Evolutionary conservation across 2,329 filamentous ascomycete species (phyloP).

Genomic region (Zasmidium angulare): DNA sequence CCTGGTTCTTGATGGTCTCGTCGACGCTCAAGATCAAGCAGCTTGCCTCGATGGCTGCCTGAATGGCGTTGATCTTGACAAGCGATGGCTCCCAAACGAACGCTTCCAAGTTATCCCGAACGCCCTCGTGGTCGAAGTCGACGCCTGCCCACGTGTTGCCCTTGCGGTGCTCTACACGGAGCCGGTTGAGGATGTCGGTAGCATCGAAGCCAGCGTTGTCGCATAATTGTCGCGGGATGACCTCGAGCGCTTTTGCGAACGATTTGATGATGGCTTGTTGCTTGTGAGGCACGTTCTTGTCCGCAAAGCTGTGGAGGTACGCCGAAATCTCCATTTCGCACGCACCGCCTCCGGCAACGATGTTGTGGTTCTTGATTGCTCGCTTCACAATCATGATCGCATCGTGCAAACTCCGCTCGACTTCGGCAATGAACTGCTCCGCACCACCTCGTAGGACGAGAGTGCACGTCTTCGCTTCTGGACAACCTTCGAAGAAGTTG

Average conservation of each 20-base stretch:
- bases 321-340: conserved; percentile 96
- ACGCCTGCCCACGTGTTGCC: conserved; percentile 93
- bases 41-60: conserved; percentile 90
- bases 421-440: conserved; percentile 98
- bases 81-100: conserved; percentile 98
- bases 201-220: conserved; percentile 99
- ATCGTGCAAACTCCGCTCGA: conserved; percentile 95
- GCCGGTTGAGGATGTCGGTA: conserved; percentile 93
- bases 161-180: conserved; percentile 94
- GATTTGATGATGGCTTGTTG: conserved; percentile 97
- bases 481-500: conserved; percentile 98
- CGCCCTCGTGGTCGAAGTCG: conserved; percentile 88
- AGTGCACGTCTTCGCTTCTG: conserved; percentile 94
- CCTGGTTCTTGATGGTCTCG: conserved; percentile 97
- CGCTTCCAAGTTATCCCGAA: conserved; percentile 87
- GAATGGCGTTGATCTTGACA: conserved; percentile 95
- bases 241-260: conserved; percentile 94
- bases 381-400: conserved; percentile 99
- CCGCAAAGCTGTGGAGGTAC: conserved; percentile 88
- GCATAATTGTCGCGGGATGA: conserved; percentile 94
- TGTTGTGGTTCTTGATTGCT: conserved; percentile 88
- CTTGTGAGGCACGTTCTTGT: conserved; percentile 90
- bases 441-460: conserved; percentile 91
- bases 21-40: conserved; percentile 96
- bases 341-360: conserved; percentile 93